Base-by-base conservation (phyloP, 805 yeast genomes). In the Candida pseudofarinosa region DNA sequence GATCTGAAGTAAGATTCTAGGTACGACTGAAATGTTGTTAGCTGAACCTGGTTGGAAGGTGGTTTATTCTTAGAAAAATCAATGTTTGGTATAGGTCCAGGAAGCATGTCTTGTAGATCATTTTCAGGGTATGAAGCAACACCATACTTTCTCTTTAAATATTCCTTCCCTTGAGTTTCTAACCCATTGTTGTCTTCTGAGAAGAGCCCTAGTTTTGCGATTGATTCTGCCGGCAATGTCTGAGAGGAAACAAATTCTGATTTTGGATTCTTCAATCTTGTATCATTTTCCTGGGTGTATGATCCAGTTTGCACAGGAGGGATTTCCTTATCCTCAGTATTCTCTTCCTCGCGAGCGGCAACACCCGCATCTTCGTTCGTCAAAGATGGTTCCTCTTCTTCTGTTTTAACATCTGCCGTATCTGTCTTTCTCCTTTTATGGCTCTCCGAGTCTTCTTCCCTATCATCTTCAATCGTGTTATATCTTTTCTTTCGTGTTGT, bases 61-160 rank as follows among this genome's bases (percentile, higher is more conserved):
- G 72, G 59, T 55, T 90, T 91, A 12, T 83, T 79, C 48, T 81
- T 80, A 4, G 96, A 83, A 52, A 87, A 88, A 62, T 93, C 98
- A 43, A 74, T 76, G 59, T 86, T 81, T 8, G 99, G 99, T 19
- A 89, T 82, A 30, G 73, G 79, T 2, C 99, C 99, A 0, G 99
- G 96, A 23, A 93, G 69, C 47, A 85, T 62, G 42, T 81, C 84
- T 50, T 79, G 72, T 36, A 93, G 67, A 56, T 90, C 96, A 33
- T 73, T 72, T 26, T 81, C 77, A 0, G 99, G 99, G 59, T 81
- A 93, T n/a, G 90, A 81, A 0, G 93, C 86, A 13, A 93, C 99
- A 3, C 86, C 96, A 54, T 82, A 88, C 58, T 84, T 85, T 50
- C 73, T 74, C 56, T 85, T 85, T 45, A 85, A 61, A 53, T 77